These are phyloP conservation scores for Didymella arachidicola DNA, from an alignment of 2,329 filamentous ascomycete genomes.

Conservation along the genomic window DNA sequence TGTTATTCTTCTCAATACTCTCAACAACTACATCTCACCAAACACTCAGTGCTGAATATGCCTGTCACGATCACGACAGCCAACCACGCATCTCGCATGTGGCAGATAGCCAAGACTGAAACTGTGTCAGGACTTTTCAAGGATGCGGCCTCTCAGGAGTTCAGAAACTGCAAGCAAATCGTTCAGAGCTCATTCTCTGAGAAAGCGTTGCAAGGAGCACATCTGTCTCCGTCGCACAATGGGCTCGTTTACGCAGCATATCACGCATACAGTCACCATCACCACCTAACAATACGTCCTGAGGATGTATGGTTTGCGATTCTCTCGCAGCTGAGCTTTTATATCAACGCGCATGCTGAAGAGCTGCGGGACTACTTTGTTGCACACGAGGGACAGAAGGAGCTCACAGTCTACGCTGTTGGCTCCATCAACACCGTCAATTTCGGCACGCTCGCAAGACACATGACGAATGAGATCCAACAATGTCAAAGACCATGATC, in stretches of 20 bases:
- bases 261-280: conserved; percentile 30
- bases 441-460: conserved; percentile 10
- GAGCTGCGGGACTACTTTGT: conserved; percentile 41
- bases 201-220: neutral
- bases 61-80: conserved; percentile 22
- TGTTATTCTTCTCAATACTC: neutral
- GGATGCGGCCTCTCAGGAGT: neutral
- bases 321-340: conserved; percentile 36
- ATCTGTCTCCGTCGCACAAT: conserved; percentile 21
- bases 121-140: neutral
- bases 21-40: neutral
- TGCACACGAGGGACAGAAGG: conserved; percentile 38
- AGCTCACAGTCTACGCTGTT: conserved; percentile 20
- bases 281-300: conserved; percentile 34
- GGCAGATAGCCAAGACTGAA: neutral
- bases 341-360: conserved; percentile 37
- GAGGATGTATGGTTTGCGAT: conserved; percentile 42
- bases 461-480: conserved; percentile 21
- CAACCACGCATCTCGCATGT: conserved; percentile 9
- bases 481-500: conserved; percentile 20
- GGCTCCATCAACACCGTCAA: conserved; percentile 15
- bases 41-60: conserved; percentile 10
- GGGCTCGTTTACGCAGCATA: conserved; percentile 28
- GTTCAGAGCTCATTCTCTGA: conserved; percentile 22
- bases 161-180: conserved; percentile 8